Evolutionary conservation across 345 rosid genomes (phyloP).

Genomic region (Lepidium sativum): DNA sequence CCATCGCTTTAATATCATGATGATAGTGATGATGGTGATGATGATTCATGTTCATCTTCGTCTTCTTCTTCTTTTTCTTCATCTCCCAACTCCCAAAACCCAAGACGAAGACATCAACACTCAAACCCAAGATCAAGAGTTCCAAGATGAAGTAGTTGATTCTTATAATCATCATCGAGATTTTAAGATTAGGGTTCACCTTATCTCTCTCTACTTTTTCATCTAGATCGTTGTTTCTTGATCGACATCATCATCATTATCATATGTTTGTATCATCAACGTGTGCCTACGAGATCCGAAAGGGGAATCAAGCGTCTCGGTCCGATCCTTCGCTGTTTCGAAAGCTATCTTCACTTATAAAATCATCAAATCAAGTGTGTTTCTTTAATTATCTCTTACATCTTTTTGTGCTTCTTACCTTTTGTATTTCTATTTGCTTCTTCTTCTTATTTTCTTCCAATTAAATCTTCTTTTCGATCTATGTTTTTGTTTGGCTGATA

Average conservation of each 20-base stretch:
- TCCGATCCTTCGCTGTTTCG: constrained; percentile 26
- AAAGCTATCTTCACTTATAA: constrained; percentile 13
- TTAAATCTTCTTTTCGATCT: neutral
- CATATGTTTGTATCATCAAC: constrained; percentile 17
- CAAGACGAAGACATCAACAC: constrained; percentile 13
- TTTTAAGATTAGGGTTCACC: constrained; percentile 24
- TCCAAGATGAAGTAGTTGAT: constrained; percentile 18
- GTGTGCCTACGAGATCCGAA: constrained; percentile 30
- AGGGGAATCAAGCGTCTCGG: constrained; percentile 39
- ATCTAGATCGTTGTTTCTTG: constrained; percentile 22
- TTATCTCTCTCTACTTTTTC: constrained; percentile 24
- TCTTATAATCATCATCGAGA: constrained; percentile 7
- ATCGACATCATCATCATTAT: constrained; percentile 16
- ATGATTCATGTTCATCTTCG: constrained; percentile 13
- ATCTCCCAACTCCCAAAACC: constrained; percentile 27
- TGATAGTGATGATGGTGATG: constrained; percentile 21
- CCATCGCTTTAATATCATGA: constrained; percentile 25
- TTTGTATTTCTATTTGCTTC: neutral
- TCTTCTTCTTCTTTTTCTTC: constrained; percentile 26
- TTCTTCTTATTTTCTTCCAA: neutral
- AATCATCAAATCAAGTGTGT: constrained; percentile 4
- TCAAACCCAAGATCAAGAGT: constrained; percentile 23
- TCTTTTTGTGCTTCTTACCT: neutral
- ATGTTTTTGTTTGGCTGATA: constrained; percentile 10
- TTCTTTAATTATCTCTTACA: neutral